Evolutionary conservation across 305 asterid species (phyloP).

Genomic region (Fraxinus platypoda): DNA sequence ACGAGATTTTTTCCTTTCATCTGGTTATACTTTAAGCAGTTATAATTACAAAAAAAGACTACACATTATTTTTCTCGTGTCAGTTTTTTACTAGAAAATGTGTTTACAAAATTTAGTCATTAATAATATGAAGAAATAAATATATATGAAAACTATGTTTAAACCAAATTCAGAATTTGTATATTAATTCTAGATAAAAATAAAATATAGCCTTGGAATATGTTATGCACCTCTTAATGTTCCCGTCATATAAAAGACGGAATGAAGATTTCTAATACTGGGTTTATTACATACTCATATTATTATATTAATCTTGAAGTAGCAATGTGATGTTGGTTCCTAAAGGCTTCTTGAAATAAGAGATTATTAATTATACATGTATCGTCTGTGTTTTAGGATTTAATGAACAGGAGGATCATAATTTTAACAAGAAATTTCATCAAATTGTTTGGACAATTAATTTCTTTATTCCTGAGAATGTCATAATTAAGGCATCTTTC

Average conservation of each 20-base stretch:
- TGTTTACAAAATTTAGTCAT: not conserved
- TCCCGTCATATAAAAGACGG: not conserved
- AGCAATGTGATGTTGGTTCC: not conserved
- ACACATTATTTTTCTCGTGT: not conserved
- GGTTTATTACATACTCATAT: not conserved
- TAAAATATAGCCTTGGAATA: not conserved
- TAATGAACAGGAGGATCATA: not conserved
- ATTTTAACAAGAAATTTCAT: not conserved
- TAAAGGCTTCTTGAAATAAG: not conserved
- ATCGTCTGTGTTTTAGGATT: slow-evolving; percentile 14
- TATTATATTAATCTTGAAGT: not conserved
- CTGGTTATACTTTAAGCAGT: not conserved
- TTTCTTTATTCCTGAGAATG: slow-evolving; percentile 9
- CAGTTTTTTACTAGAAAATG: not conserved
- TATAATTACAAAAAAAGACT: not conserved
- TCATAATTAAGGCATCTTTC: slow-evolving; percentile 7
- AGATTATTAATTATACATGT: not conserved
- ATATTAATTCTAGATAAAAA: not conserved
- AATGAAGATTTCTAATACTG: not conserved
- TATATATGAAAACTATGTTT: not conserved
- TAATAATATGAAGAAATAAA: not conserved
- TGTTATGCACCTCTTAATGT: not conserved
- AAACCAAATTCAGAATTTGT: not conserved
- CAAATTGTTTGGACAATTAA: not conserved
- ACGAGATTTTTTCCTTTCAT: not conserved